A percentile compares a stretch with the other conserved stretches of the same genome.
phyloP scores from a whole-genome alignment of 176 grass and related monocot genomes.

The Calamus simplicifolius region DNA sequence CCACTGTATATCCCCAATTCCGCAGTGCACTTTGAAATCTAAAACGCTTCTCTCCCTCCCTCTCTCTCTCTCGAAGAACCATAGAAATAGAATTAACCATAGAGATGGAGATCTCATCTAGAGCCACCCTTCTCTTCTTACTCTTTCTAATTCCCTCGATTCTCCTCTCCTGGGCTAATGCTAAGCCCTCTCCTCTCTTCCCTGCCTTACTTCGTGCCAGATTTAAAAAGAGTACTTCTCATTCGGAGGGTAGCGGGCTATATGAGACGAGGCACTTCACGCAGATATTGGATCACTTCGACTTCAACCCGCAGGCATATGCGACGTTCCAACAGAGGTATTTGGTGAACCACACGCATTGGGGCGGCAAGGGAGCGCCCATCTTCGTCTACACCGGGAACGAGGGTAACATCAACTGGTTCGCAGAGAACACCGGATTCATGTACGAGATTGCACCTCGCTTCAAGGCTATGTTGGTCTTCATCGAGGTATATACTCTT shows the following conservation, averaged over 20 bases:
- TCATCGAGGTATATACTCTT: conserved; percentile 41
- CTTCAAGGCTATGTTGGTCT: conserved; percentile 45
- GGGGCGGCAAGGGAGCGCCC: conserved; percentile 32
- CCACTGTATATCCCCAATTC: too few relatives aligned
- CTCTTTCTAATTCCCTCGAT: neutral
- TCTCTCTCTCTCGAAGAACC: too few relatives aligned
- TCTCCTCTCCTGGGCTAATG: neutral
- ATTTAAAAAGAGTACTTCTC: neutral
- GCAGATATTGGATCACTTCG: conserved; percentile 61
- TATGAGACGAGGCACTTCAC: conserved; percentile 44
- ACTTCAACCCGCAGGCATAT: conserved; percentile 28
- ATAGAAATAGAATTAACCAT: too few relatives aligned
- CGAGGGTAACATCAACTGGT: conserved; percentile 34
- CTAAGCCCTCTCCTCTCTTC: conserved; percentile 13
- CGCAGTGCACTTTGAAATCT: too few relatives aligned
- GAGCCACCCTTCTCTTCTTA: neutral
- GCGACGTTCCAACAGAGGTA: conserved; percentile 49
- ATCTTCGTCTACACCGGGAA: conserved; percentile 50
- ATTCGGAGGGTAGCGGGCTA: neutral
- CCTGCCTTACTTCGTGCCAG: neutral
- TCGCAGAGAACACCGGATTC: conserved; percentile 41
- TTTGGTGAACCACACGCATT: conserved; percentile 43
- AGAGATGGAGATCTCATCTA: neutral
- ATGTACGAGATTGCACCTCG: conserved; percentile 48
- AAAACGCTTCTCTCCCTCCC: too few relatives aligned